These are phyloP conservation scores for Tolypocladium guangdongense DNA, from an alignment of 2,329 filamentous ascomycete species.

Conservation along the genomic window DNA sequence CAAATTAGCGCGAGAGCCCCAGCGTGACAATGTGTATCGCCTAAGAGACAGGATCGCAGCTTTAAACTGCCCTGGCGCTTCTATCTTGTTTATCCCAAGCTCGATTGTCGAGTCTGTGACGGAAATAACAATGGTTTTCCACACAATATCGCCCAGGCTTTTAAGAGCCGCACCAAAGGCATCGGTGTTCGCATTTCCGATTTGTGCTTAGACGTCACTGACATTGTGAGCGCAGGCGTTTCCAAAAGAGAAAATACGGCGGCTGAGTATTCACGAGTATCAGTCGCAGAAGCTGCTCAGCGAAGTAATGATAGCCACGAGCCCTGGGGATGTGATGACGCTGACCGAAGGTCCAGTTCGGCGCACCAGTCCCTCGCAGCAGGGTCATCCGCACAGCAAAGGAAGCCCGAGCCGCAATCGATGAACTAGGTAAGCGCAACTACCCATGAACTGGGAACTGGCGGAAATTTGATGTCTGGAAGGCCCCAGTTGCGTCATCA, in stretches of 20 bases:
- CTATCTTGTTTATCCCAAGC: background rate
- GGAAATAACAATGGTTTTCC: background rate
- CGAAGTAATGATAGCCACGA: conserved; percentile 7
- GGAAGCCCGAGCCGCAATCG: conserved; percentile 11
- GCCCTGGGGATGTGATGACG: background rate
- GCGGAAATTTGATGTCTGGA: no score
- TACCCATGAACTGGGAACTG: background rate
- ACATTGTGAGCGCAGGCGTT: background rate
- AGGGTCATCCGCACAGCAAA: conserved; percentile 8
- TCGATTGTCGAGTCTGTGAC: background rate
- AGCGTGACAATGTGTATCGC: background rate
- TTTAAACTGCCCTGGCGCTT: background rate
- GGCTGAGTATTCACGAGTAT: conserved; percentile 16
- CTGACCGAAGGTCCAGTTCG: conserved; percentile 9
- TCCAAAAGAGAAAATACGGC: conserved; percentile 1
- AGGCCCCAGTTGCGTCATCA: conserved; percentile 14
- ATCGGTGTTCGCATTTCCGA: no score
- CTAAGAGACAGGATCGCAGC: background rate
- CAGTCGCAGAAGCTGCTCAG: conserved; percentile 16
- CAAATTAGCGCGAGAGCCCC: no score
- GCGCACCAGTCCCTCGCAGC: conserved; percentile 13
- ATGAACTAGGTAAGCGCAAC: conserved; percentile 12
- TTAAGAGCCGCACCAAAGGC: background rate
- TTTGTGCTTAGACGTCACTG: background rate
- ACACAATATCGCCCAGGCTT: background rate